Evolutionary conservation across 1,284 basidiomycete genomes (phyloP), one percentile per base, ranked within the genome.

Genomic region (Marasmius tenuissimus): DNA sequence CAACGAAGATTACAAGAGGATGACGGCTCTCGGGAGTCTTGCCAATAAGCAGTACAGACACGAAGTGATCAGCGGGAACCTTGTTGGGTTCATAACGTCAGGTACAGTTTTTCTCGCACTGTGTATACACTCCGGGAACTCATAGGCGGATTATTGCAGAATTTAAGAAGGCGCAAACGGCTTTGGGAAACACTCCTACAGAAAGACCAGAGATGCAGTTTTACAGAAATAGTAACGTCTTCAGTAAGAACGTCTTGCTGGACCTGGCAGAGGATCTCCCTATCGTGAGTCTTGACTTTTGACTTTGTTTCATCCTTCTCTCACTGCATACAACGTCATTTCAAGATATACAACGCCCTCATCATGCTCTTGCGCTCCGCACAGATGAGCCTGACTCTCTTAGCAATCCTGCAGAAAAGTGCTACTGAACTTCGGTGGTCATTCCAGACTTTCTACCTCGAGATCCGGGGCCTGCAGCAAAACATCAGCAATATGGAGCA

Each of bases 31-130:
- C 18, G 55, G 59, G n/a, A 57, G 51, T 14, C 57, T 68, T 8
- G 54, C 57, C n/a, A 52, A 68, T 20, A 55, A 56, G 14, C 54
- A 63, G 51, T 68, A 61, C 55, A 65, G 52, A 51, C 63, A 65
- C 39, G 65, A 66, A 42, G 59, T 68, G 20, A 62, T 68, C 37
- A 66, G 63, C 5, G 65, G 65, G 4, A 61, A 66, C 51, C 61
- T 68, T 35, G 61, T 63, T 6, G 58, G 62, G 37, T 57, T 65
- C 18, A 61, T 68, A 9, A 20, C 65, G 11, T n/a, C 11, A 42
- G 40, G 6, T 39, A 58, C 38, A 60, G 66, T 54, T 35, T 12
- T 48, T 63, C 22, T 8, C 1, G 7, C 12, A 18, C 14, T 48
- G 12, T 49, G 27, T 27, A 4, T 27, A 27, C 27, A 14, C 2